Conservation (phyloP, 73 alveolate species). For the Paramecium caudatum region DNA sequence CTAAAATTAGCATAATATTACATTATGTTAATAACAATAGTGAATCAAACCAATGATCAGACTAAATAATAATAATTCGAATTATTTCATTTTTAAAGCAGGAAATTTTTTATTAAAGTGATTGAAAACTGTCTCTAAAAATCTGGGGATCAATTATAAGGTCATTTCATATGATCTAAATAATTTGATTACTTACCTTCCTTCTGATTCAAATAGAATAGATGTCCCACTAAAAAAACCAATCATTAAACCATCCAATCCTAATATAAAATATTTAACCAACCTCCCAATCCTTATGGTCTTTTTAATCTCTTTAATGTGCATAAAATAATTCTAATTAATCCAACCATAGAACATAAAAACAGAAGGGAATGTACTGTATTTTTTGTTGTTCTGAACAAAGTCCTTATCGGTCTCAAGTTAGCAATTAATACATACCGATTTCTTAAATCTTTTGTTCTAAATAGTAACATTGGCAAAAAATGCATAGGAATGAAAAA, state of each 20-base stretch:
- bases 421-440: neutral
- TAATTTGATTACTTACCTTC: neutral
- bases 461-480: neutral
- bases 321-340: neutral
- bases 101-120: neutral
- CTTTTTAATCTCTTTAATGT: neutral
- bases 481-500: slow-evolving; percentile 27
- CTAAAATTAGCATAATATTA: neutral
- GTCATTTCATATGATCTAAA: slow-evolving; percentile 31
- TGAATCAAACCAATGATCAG: neutral
- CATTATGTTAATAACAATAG: slow-evolving; percentile 50
- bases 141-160: slow-evolving; percentile 10
- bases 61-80: slow-evolving; percentile 1
- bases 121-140: neutral
- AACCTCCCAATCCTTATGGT: neutral
- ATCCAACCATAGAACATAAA: neutral
- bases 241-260: neutral
- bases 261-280: neutral
- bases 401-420: neutral
- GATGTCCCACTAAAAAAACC: neutral
- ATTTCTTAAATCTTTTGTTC: slow-evolving; percentile 1
- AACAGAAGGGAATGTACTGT: neutral
- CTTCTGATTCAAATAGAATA: slow-evolving; percentile 1
- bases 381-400: neutral
- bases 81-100: neutral